Evolutionary conservation across 2,329 filamentous ascomycete species (phyloP), one percentile per base, ranked within the genome.

Genomic region (Diaporthe citriasiana): DNA sequence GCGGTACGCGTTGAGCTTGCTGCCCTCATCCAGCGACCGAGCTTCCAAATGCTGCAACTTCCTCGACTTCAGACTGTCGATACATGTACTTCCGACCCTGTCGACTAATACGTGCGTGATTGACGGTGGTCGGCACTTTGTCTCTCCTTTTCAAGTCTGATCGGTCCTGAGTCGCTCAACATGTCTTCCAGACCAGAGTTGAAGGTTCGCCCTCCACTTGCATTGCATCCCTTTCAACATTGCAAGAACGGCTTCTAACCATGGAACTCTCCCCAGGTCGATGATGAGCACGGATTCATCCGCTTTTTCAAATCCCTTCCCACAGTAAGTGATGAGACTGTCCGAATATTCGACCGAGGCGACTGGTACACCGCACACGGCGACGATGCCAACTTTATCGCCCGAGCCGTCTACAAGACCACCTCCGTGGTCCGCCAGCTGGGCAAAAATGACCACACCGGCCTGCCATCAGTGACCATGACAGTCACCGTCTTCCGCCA

Each of bases 291-390:
- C 81, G 95, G 96, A 78, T 99, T 99, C 87, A 98, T 98, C 85
- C 94, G 93, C 78, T 97, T 95, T 86, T 99, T 97, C 88, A 96
- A 96, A 79, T 93, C 92, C n/a, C 89, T 99, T 3, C 91, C 95
- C 8, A 80, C 87, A 19, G 91, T 91, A 70, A 90, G 91, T 78
- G 89, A 91, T 51, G 93, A 94, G 71, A 95, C 94, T 0, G 89
- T 99, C 71, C 93, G 97, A 71, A 93, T 99, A 75, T 98, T 98
- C 81, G 95, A 98, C 80, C 92, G 97, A 77, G 93, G 94, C 47
- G 97, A 99, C 81, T 99, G 93, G 89, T 98, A 98, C 83, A 98
- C 96, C 8, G 94, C 95, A n/a, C 95, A 97, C 80, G 94, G 94
- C 60, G 90, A 94, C 73, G 92, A 97, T 90, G 94, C 94, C 69